Conservation (phyloP, 805 yeast genomes). For the Candida ipomoeae region DNA sequence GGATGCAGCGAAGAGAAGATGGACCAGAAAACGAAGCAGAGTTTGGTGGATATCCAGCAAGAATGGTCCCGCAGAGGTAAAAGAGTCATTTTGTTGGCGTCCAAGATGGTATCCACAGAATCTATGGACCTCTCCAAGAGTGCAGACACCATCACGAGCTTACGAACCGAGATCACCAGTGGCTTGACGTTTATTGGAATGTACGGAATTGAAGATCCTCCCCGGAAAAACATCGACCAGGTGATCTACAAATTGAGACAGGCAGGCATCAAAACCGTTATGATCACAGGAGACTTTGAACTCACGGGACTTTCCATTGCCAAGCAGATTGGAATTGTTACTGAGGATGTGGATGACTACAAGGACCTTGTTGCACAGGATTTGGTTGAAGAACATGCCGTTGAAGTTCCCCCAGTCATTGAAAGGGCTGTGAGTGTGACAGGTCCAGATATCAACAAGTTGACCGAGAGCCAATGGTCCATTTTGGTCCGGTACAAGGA, state of each 20-base stretch:
- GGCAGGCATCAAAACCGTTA: conserved; percentile 40
- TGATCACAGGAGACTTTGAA: conserved; percentile 54
- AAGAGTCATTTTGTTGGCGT: conserved; percentile 30
- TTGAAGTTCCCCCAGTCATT: conserved; percentile 7
- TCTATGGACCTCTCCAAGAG: conserved; percentile 9
- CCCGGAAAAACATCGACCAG: conserved; percentile 31
- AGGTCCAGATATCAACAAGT: conserved; percentile 27
- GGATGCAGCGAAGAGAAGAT: conserved; percentile 12
- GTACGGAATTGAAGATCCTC: conserved; percentile 43
- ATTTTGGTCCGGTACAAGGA: conserved; percentile 27
- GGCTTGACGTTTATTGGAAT: conserved; percentile 33
- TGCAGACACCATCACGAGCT: conserved; percentile 12
- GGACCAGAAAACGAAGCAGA: conserved; percentile 12
- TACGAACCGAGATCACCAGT: conserved; percentile 14
- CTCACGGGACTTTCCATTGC: conserved; percentile 50
- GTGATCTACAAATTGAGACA: conserved; percentile 29
- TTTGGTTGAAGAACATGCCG: conserved; percentile 2
- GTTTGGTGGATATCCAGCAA: conserved; percentile 25
- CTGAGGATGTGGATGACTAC: conserved; percentile 20
- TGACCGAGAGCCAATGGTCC: conserved; percentile 43
- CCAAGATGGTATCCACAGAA: conserved; percentile 19
- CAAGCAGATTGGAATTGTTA: conserved; percentile 37
- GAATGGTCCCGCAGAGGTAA: conserved; percentile 36
- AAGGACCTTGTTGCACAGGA: conserved; percentile 14
- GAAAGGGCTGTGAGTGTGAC: conserved; percentile 29